phyloP scores from a whole-genome alignment of 169 alveolate species.

The Eimeria falciformis region DNA sequence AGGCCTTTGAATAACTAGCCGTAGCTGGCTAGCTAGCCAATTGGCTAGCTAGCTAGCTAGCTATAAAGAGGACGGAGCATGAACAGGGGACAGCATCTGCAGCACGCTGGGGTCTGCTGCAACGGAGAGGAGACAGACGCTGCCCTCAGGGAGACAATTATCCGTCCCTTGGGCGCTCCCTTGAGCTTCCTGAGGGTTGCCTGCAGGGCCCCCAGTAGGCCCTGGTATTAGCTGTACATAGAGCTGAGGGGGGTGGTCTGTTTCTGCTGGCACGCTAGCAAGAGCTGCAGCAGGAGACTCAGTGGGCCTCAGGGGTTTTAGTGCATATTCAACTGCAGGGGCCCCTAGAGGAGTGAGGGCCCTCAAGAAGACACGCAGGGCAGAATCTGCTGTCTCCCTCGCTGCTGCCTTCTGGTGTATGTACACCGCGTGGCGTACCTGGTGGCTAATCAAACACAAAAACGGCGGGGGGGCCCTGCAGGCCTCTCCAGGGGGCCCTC shows the following conservation, averaged over 20 bases:
- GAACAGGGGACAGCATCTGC: slow-evolving; percentile 22
- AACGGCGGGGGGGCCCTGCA: neutral
- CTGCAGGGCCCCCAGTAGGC: neutral
- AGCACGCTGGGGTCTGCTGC: slow-evolving; percentile 22
- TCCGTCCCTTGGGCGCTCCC: neutral
- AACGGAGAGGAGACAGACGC: slow-evolving; percentile 8
- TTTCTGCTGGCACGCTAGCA: neutral
- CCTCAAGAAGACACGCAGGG: neutral
- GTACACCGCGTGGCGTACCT: slow-evolving; percentile 62
- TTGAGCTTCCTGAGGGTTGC: neutral
- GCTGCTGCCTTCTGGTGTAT: neutral
- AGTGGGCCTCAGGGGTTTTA: neutral
- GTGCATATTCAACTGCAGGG: neutral
- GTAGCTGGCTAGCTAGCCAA: neutral
- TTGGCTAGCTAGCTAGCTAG: neutral
- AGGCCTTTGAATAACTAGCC: too few species aligned
- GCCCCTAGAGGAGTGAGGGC: neutral
- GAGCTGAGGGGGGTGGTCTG: neutral
- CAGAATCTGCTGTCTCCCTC: slow-evolving; percentile 21
- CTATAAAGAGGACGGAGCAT: neutral
- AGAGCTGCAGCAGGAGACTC: neutral
- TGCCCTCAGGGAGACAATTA: neutral
- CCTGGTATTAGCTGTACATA: slow-evolving; percentile 14
- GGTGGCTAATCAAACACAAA: slow-evolving; percentile 34
- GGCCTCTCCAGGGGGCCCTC: slow-evolving; percentile 10